A percentile compares a stretch with the other conserved stretches of the same genome.
Evolutionary conservation across 495 filamentous ascomycete species (phyloP).

Genomic region (Zalerion maritima): DNA sequence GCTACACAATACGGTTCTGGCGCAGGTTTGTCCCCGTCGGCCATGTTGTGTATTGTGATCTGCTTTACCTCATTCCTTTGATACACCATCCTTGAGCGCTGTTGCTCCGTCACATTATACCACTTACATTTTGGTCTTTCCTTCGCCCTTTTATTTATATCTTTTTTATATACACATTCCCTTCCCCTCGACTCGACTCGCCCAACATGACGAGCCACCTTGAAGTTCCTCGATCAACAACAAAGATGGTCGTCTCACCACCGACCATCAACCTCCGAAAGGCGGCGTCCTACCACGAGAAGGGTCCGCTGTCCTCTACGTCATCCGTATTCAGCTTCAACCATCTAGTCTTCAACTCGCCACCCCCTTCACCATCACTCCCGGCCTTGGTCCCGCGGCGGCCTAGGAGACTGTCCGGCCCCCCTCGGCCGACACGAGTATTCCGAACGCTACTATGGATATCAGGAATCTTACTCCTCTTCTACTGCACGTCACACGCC

Average conservation of each 20-base stretch:
- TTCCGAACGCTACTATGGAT: conserved; percentile 30
- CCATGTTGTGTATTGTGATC: too few relatives aligned
- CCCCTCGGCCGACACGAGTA: conserved; percentile 29
- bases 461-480: conserved; percentile 19
- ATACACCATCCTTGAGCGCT: too few relatives aligned
- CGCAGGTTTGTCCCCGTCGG: too few relatives aligned
- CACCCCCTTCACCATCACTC: conserved; percentile 48
- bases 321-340: conserved; percentile 46
- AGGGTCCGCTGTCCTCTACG: conserved; percentile 34
- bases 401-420: conserved; percentile 33
- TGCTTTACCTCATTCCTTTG: too few relatives aligned
- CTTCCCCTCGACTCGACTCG: conserved; percentile 24
- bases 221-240: too few relatives aligned
- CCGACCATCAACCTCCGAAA: conserved; percentile 36
- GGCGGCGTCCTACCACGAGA: conserved; percentile 32
- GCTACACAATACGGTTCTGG: too few relatives aligned
- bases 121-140: too few relatives aligned
- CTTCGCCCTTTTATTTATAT: conserved; percentile 5
- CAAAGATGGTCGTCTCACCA: conserved; percentile 34
- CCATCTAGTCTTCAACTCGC: conserved; percentile 44
- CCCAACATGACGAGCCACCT: too few relatives aligned
- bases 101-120: too few relatives aligned
- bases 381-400: conserved; percentile 50
- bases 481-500: conserved; percentile 22
- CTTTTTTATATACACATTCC: conserved; percentile 8